Percentiles rank a stretch among this genome's conserved stretches.
These are phyloP conservation scores for Pseudoturritis turrita DNA, from an alignment of 345 rosid species.

Conservation along the genomic window DNA sequence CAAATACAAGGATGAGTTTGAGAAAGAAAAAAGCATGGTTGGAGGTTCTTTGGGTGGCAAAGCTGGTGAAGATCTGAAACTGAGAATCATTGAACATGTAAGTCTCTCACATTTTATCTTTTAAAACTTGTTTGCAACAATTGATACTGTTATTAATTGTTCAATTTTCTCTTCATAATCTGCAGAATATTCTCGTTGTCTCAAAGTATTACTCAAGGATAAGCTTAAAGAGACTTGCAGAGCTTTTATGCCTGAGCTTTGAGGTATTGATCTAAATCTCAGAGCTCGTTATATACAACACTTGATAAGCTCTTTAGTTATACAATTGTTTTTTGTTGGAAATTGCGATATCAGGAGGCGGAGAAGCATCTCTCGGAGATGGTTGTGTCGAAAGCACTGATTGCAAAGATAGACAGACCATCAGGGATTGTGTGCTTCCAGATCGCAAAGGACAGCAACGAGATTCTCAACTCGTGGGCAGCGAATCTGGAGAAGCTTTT, in stretches of 20 bases:
- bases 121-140: neutral
- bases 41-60: conserved; percentile 89
- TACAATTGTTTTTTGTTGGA: neutral
- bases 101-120: neutral
- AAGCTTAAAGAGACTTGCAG: conserved; percentile 82
- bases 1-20: conserved; percentile 78
- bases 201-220: conserved; percentile 93
- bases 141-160: neutral
- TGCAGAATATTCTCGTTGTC: conserved; percentile 96
- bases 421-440: conserved; percentile 85
- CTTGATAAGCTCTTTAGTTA: neutral
- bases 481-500: conserved; percentile 89
- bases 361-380: conserved; percentile 98
- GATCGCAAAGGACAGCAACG: conserved; percentile 85
- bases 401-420: conserved; percentile 95
- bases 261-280: conserved; percentile 45
- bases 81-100: conserved; percentile 94
- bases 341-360: conserved; percentile 58
- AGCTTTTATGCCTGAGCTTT: conserved; percentile 74
- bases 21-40: conserved; percentile 69
- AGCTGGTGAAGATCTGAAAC: conserved; percentile 92
- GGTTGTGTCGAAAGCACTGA: conserved; percentile 93
- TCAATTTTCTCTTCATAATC: neutral
- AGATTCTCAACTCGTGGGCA: conserved; percentile 92
- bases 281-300: neutral